A percentile compares a stretch with the other conserved stretches of the same genome.
These are phyloP conservation scores for Margaritispora aquatica DNA, from an alignment of 495 filamentous ascomycete species.

Conservation along the genomic window DNA sequence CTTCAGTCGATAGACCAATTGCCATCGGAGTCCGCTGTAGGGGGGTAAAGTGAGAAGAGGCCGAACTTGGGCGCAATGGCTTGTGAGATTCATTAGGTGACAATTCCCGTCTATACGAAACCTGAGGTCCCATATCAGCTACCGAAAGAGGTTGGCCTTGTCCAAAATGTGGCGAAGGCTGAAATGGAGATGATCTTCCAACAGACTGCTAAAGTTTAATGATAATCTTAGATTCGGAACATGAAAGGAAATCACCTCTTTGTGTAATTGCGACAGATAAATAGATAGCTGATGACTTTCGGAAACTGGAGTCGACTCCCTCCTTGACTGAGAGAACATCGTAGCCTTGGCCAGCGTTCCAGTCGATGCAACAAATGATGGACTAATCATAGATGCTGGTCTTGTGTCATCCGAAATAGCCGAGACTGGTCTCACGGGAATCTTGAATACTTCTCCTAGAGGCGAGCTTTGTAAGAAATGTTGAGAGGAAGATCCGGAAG, in stretches of 20 bases:
- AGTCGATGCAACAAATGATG: neutral
- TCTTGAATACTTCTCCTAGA: conserved; percentile 14
- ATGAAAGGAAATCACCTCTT: conserved; percentile 5
- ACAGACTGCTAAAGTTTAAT: neutral
- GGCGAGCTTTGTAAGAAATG: conserved; percentile 1
- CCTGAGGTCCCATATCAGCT: neutral
- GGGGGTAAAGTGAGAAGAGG: neutral
- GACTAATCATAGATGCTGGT: neutral
- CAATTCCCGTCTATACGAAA: neutral
- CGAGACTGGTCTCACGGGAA: conserved; percentile 8
- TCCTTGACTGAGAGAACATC: neutral
- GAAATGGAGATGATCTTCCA: neutral
- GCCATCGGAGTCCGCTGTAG: neutral
- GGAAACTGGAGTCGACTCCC: neutral
- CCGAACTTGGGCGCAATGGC: neutral
- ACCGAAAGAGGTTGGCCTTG: neutral
- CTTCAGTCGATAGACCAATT: neutral
- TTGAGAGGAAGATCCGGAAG: neutral
- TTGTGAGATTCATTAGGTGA: neutral
- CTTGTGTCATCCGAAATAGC: neutral
- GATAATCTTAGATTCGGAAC: neutral
- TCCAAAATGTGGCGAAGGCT: neutral
- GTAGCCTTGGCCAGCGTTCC: neutral
- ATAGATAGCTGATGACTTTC: neutral
- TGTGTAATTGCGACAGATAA: conserved; percentile 8